Base-by-base conservation (phyloP, 116 monocot species). In the Iris pallida region DNA sequence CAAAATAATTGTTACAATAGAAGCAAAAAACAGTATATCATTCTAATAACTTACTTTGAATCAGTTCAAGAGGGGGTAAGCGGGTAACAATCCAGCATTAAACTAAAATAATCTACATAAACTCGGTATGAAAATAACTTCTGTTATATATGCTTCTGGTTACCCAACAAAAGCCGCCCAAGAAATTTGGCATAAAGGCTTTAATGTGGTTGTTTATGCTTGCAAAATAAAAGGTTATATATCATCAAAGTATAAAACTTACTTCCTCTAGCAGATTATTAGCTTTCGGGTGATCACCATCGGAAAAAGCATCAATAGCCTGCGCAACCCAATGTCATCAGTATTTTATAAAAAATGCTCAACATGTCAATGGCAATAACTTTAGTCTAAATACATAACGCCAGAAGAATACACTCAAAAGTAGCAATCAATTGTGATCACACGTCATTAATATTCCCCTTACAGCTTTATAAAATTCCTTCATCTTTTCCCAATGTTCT, bases 401-500 rank as follows among this genome's bases (percentile, higher is more conserved):
- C 30, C 49, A 48, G 49, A 49, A 58, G 49, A 57, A 42, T 57
- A 14, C 8, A 47, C 8, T 57, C 41, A 19, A 49, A 57, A 30
- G 52, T 42, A 55, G 18, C 13, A 16, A 43, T 18, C 42, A 57
- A 19, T 59, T 5, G 30, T 19, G 46, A n/a, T 42, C 3, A 59
- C 7, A 71, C 16, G 7, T 67, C 2, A 68, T 68, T 17, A 47
- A 51, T 47, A 62, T 17, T 5, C 14, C 47, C 40, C 83, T 84
- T 84, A 94, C 94, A 66, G 87, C 81, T 78, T 75, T 79, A 75
- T 88, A 94, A 53, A 79, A 85, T 79, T 70, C 49, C 75, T 88
- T 94, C 94, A 88, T 90, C 41, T 74, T 62, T 63, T 81, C 73
- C 90, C 90, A 88, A 17, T 90, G 85, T 57, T 79, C 72, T 63